These are phyloP conservation scores for Epichloe sibirici DNA, from an alignment of 2,329 filamentous ascomycete genomes.

Conservation along the genomic window DNA sequence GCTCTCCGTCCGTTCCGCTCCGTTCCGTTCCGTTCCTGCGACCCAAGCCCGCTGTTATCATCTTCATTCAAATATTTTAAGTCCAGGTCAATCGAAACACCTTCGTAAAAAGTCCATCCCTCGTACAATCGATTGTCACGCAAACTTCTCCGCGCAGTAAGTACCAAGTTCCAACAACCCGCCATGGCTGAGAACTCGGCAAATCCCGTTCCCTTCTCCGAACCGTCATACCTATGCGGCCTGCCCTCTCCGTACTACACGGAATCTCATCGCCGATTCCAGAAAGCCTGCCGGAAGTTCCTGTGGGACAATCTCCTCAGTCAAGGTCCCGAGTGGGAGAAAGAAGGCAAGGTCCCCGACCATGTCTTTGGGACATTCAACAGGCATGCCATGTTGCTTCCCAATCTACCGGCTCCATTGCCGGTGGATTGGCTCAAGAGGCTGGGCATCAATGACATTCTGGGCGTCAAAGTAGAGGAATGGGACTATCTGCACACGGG, in stretches of 20 bases:
- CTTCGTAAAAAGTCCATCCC: no score
- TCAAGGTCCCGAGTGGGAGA: slow-evolving; percentile 52
- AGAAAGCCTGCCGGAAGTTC: slow-evolving; percentile 43
- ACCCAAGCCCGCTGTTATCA: no score
- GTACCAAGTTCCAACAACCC: not conserved
- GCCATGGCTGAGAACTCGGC: slow-evolving; percentile 2
- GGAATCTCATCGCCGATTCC: slow-evolving; percentile 45
- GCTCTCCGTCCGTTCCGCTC: no score
- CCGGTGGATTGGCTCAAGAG: slow-evolving; percentile 53
- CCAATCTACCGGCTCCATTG: slow-evolving; percentile 29
- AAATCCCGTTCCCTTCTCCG: slow-evolving; percentile 46
- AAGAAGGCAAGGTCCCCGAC: slow-evolving; percentile 36
- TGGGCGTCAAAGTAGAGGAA: slow-evolving; percentile 31
- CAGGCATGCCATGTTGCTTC: slow-evolving; percentile 26
- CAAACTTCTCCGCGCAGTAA: no score
- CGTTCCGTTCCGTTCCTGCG: no score
- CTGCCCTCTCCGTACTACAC: slow-evolving; percentile 55
- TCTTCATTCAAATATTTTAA: no score
- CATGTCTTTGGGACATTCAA: slow-evolving; percentile 25
- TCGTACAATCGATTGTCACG: no score
- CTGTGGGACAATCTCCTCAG: slow-evolving; percentile 46
- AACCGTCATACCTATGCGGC: slow-evolving; percentile 58
- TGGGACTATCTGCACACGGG: slow-evolving; percentile 46
- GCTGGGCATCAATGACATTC: slow-evolving; percentile 15
- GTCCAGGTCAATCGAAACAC: no score